Conservation (phyloP, 345 rosid species). For the Moricandia arvensis region DNA sequence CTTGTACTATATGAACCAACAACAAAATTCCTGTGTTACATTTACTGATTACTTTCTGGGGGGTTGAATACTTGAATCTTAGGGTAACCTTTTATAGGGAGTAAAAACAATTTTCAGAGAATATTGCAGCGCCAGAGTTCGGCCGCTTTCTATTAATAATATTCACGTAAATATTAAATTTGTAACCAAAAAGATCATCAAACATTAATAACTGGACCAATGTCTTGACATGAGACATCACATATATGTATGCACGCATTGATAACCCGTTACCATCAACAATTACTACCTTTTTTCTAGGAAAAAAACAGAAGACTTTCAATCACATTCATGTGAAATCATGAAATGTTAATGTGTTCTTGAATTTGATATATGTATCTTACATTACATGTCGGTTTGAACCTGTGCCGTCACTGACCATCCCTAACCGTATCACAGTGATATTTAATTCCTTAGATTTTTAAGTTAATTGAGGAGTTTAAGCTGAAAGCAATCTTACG, state of each 20-base stretch:
- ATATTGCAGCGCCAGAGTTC: constrained; percentile 8
- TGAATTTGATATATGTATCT: no score
- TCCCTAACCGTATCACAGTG: no score
- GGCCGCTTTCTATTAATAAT: constrained; percentile 6
- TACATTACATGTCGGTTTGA: no score
- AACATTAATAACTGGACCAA: constrained; percentile 4
- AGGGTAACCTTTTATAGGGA: no score
- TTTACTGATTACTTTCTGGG: neutral
- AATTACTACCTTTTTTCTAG: neutral
- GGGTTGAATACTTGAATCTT: no score
- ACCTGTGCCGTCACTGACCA: no score
- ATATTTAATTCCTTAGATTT: no score
- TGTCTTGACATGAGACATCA: constrained; percentile 20
- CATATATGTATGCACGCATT: neutral
- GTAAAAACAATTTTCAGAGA: no score
- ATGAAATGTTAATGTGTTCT: no score
- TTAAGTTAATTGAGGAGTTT: no score
- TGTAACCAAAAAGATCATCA: neutral
- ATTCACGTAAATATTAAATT: constrained; percentile 5
- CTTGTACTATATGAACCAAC: neutral
- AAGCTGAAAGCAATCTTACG: no score
- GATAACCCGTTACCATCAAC: constrained; percentile 11
- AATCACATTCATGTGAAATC: no score
- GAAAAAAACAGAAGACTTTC: neutral
- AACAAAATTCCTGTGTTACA: neutral